Evolutionary conservation across 331 rosid genomes (phyloP).

Genomic region (Rhamnella rubrinervis): DNA sequence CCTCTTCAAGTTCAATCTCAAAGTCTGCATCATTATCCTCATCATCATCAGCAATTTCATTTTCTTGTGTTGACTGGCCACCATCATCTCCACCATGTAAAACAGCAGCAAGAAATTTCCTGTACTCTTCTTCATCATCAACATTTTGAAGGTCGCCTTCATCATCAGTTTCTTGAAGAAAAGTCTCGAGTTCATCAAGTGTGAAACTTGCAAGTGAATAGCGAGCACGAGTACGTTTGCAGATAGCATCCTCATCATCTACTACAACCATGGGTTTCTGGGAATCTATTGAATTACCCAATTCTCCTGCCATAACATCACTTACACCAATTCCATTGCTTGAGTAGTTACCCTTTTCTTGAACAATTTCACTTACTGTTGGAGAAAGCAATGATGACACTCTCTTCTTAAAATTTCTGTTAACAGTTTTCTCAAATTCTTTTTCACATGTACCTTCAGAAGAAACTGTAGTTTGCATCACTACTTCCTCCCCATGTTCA

Average conservation of each 20-base stretch:
- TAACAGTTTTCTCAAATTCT: conserved; percentile 28
- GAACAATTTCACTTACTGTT: conserved; percentile 34
- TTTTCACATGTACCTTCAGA: conserved; percentile 26
- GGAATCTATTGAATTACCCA: conserved; percentile 35
- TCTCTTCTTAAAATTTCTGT: conserved; percentile 19
- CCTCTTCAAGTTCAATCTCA: conserved; percentile 95
- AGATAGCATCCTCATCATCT: conserved; percentile 74
- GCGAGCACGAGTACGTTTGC: conserved; percentile 93
- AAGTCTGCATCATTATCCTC: conserved; percentile 96
- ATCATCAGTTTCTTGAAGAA: conserved; percentile 97
- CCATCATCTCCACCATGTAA: conserved; percentile 68
- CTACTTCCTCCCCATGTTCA: conserved; percentile 57
- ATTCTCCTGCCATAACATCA: conserved; percentile 37
- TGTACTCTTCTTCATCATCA: conserved; percentile 89
- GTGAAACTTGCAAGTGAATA: conserved; percentile 85
- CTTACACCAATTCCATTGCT: conserved; percentile 27
- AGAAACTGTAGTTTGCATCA: conserved; percentile 38
- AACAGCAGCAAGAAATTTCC: conserved; percentile 84
- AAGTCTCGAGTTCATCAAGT: conserved; percentile 91
- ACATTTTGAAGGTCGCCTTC: conserved; percentile 89
- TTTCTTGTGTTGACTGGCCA: conserved; percentile 47
- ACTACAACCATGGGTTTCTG: conserved; percentile 39
- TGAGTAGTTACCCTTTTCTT: conserved; percentile 39
- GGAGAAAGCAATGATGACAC: conserved; percentile 31
- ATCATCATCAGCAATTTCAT: conserved; percentile 71